Evolutionary conservation across 2,329 filamentous ascomycete genomes (phyloP), one percentile per base, ranked within the genome.

Genomic region (Colletotrichum liaoningense): DNA sequence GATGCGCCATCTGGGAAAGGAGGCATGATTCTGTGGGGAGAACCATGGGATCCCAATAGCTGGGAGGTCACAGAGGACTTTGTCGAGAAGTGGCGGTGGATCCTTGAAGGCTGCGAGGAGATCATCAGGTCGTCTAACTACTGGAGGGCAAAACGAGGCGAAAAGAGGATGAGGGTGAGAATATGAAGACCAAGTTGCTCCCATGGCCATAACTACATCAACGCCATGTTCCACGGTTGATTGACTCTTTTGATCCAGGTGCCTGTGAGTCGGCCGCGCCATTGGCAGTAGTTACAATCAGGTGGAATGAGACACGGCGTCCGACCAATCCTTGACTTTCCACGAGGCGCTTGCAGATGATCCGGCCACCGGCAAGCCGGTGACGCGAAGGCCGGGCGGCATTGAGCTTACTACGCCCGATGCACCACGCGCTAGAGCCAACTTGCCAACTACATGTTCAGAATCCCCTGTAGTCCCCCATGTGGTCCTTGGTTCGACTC

Each of bases 21-120:
- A 14, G 82, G 79, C 3, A 59, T 88, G 2, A 80, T 88, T 22
- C 84, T 88, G 1, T 89, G 87, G 87, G 85, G 86, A 0, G 83
- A 86, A 6, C 80, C 87, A 0, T 85, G 82, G 79, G 81, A 88
- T 52, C 68, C 80, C 1, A 71, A 73, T 0, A 84, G 81, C 19
- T 89, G 87, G 88, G 88, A 89, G 73, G 79, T 85, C 3, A 87
- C 83, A 0, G 80, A 81, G 19, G 69, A 69, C 0, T 88, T 89
- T 75, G 74, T 85, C 1, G 79, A 77, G 49, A 88, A 87, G 73
- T 89, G 86, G 85, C 79, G 76, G 1, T 81, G 81, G 79, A 60
- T 85, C 5, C 63, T 86, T 0, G 73, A 76, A 2, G 84, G 81
- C 0, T 86, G 84, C 63, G 72, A 74, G 0, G 82, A 86, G 57